Evolutionary conservation across 2,329 filamentous ascomycete genomes (phyloP), one percentile per base, ranked within the genome.

Genomic region (Colletotrichum sp.): DNA sequence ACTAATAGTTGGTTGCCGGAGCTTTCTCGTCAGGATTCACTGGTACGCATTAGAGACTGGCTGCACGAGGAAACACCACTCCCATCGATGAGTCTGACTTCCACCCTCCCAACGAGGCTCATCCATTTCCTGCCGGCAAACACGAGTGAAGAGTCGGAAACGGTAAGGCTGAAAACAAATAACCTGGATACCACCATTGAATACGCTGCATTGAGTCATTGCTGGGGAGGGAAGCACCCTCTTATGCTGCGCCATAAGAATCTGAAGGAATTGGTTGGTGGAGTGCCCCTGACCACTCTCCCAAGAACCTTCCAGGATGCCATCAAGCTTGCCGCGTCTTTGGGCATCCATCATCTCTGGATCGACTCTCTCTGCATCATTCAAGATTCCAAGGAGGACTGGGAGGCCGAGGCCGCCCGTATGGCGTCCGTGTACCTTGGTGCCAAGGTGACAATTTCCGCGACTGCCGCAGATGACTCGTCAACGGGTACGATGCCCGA

Each of bases 361-460:
- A 52, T 52, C 6, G 44, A 52, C 44, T 52, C 44, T 18, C 32
- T 30, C 1, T 44, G 63, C 63, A 66, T 66, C n/a, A 66, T 66
- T 44, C 63, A 66, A 28, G 63, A 66, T 24, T 66, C 63, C 36
- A 44, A 36, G 6, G 30, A 66, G 15, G 63, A 66, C 32, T 66
- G 63, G 63, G 63, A 36, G 36, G 30, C 36, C 2, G 63, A 66
- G 15, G 63, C 63, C 3, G 36, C 30, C 13, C 63, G 63, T 8
- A 66, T 66, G 63, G 30, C 30, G 16, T 36, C 30, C n/a, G 63
- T 66, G 30, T 66, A 66, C 24, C 30, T 36, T 3, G 63, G 63
- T 36, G 63, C 63, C 26, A 24, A 36, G 15, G 63, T 66, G 26
- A 66, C 63, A 24, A 66, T 66, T n/a, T 36, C 63, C 30, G 63